phyloP scores from a whole-genome alignment of 805 yeast species.

The Suhomyces sp. region DNA sequence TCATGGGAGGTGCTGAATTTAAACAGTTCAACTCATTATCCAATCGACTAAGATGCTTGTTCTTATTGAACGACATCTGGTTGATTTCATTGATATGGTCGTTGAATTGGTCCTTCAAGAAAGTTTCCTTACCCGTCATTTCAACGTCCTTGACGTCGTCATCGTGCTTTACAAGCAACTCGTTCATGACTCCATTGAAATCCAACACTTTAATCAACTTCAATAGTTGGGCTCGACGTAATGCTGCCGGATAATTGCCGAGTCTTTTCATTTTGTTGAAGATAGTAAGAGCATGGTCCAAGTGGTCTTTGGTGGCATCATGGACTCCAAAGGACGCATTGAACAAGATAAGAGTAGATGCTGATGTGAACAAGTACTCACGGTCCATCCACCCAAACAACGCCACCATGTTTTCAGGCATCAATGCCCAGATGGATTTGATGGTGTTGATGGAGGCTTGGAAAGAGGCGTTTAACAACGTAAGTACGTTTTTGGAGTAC shows the following conservation, averaged over 20 bases:
- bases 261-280: slow-evolving; percentile 73
- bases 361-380: slow-evolving; percentile 73
- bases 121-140: background rate
- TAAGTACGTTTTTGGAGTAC: slow-evolving; percentile 65
- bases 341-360: slow-evolving; percentile 69
- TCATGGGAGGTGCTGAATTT: background rate
- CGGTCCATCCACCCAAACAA: slow-evolving; percentile 85
- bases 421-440: slow-evolving; percentile 67
- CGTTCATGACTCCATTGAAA: slow-evolving; percentile 62
- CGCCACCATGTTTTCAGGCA: slow-evolving; percentile 81
- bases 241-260: slow-evolving; percentile 78
- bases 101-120: slow-evolving; percentile 3
- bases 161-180: slow-evolving; percentile 55
- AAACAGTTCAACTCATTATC: slow-evolving; percentile 15
- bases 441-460: slow-evolving; percentile 79
- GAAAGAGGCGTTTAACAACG: slow-evolving; percentile 69
- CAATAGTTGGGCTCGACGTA: slow-evolving; percentile 67
- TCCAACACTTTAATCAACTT: slow-evolving; percentile 64
- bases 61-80: slow-evolving; percentile 6
- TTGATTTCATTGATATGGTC: slow-evolving; percentile 8
- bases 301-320: slow-evolving; percentile 66
- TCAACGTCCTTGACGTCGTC: slow-evolving; percentile 34
- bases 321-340: slow-evolving; percentile 81
- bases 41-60: slow-evolving; percentile 10
- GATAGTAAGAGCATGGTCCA: slow-evolving; percentile 68